Evolutionary conservation across 768 basidiomycete genomes (phyloP), one percentile per base, ranked within the genome.

Genomic region (Suillus subalutaceus): DNA sequence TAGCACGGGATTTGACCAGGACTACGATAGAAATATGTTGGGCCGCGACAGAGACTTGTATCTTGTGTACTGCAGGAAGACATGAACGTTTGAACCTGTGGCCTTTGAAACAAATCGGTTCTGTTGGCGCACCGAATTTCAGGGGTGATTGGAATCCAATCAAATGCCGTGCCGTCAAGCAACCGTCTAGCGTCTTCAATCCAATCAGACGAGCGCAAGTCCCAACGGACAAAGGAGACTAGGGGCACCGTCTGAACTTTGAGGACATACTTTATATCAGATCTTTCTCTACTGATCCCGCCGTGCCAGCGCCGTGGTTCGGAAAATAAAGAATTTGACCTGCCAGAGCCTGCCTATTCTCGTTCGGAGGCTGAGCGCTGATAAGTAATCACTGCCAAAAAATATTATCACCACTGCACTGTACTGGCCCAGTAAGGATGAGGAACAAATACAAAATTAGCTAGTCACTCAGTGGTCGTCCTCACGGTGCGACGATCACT

Each of bases 121-220:
- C 18, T 30, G 40, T 59, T 59, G 58, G 18, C 58, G 23, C 40
- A 30, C 58, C 16, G 58, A 41, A 41, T 26, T 26, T 15, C 26
- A 23, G 15, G 15, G 23, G n/a, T 38, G 57, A 58, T 58, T 58
- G 58, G 58, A 59, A 59, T 59, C 18, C 58, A 55, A 55, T 55
- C 30, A 41, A 12, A 26, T 37, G 38, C 9, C 38, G 38, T 26
- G 15, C 57, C 4, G 52, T 52, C 52, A 30, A 12, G 52, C 26
- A 52, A 52, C 26, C 46, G 20, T 37, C 13, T 12, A 57, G 37
- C 37, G 56, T 57, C 35, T 38, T n/a, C 35, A n/a, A 35, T 23
- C 35, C 20, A 57, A 13, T n/a, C 20, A 15, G 57, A 15, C 23
- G 38, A 40, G 38, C 1, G 15, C 38, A 37, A 37, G 30, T 57